phyloP scores from a whole-genome alignment of 768 basidiomycete species.

The Lactarius hengduanensis region DNA sequence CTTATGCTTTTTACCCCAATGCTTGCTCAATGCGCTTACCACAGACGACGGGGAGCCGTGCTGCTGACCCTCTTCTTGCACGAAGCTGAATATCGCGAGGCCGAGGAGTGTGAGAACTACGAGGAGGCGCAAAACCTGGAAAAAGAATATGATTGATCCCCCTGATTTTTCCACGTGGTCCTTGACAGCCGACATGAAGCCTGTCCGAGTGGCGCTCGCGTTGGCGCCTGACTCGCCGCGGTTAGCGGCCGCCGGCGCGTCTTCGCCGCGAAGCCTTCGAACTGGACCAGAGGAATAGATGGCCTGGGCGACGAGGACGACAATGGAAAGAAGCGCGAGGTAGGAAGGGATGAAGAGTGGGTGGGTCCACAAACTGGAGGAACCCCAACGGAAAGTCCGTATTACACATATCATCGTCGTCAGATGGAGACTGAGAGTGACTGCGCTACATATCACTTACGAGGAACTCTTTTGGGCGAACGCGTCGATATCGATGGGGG shows the following conservation, averaged over 20 bases:
- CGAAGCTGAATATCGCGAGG: slow-evolving; percentile 46
- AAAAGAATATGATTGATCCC: slow-evolving; percentile 47
- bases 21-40: slow-evolving; percentile 29
- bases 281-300: neutral
- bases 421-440: neutral
- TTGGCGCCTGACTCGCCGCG: neutral
- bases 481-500: neutral
- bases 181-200: slow-evolving; percentile 23
- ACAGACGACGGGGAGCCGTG: neutral
- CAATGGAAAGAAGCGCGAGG: slow-evolving; percentile 12
- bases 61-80: slow-evolving; percentile 35
- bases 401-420: neutral
- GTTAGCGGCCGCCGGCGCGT: neutral
- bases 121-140: slow-evolving; percentile 47
- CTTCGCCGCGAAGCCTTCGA: neutral
- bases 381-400: neutral
- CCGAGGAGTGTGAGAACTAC: slow-evolving; percentile 49
- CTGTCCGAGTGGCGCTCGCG: slow-evolving; percentile 1
- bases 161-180: slow-evolving; percentile 45
- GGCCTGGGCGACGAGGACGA: slow-evolving; percentile 13
- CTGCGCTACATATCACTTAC: slow-evolving; percentile 3
- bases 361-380: slow-evolving; percentile 20
- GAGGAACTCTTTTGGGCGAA: neutral
- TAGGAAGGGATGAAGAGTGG: slow-evolving; percentile 24
- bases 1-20: slow-evolving; percentile 34